These are phyloP conservation scores for Tremella mesenterica DNA, from an alignment of 768 basidiomycete species.

Conservation along the genomic window DNA sequence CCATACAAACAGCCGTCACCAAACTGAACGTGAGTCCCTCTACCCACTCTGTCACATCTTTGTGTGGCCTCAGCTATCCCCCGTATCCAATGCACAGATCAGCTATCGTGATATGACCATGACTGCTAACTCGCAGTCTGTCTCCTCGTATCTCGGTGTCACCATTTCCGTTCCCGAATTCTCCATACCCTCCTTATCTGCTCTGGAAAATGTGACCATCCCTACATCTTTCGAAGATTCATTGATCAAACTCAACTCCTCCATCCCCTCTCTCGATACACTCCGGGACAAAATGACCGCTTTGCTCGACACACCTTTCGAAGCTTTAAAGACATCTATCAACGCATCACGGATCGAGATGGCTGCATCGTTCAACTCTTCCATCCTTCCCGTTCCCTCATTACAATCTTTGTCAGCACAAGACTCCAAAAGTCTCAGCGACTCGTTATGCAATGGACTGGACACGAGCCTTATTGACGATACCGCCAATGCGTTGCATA, in stretches of 20 bases:
- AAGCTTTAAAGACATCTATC: constrained; percentile 76
- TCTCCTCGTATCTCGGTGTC: constrained; percentile 58
- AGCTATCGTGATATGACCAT: too few relatives aligned
- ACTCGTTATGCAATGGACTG: constrained; percentile 62
- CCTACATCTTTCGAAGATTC: constrained; percentile 67
- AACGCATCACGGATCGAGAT: constrained; percentile 74
- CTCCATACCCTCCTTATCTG: constrained; percentile 61
- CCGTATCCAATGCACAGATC: neutral
- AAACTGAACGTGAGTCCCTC: constrained; percentile 54
- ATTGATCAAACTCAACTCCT: constrained; percentile 66
- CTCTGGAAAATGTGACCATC: constrained; percentile 68
- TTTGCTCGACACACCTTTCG: constrained; percentile 61
- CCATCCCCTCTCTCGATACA: constrained; percentile 67
- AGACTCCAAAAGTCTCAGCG: constrained; percentile 14
- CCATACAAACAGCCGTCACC: constrained; percentile 57
- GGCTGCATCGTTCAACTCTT: constrained; percentile 55
- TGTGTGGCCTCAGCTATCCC: neutral
- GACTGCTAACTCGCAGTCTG: constrained; percentile 37
- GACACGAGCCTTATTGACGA: constrained; percentile 81
- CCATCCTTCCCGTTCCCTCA: constrained; percentile 64
- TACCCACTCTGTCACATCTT: neutral
- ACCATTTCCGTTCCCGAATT: constrained; percentile 57
- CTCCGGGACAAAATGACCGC: constrained; percentile 64
- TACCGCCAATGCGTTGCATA: constrained; percentile 67
- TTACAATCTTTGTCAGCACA: constrained; percentile 18